A percentile compares a stretch with the other conserved stretches of the same genome.
phyloP scores from a whole-genome alignment of 768 basidiomycete genomes.

The Lactarius sanguifluus region DNA sequence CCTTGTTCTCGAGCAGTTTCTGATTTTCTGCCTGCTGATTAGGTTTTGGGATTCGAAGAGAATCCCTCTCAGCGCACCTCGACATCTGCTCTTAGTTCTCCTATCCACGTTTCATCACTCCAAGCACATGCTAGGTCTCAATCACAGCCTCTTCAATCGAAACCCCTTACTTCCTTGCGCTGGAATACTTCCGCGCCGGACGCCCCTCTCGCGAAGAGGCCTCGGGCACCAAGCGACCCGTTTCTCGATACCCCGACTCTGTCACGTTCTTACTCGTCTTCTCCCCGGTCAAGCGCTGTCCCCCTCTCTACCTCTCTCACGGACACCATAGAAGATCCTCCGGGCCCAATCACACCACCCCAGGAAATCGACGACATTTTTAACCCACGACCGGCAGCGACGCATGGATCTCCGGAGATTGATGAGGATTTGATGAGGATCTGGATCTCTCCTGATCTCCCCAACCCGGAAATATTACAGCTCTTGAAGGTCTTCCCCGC shows the following conservation, averaged over 20 bases:
- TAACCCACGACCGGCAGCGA: constrained; percentile 32
- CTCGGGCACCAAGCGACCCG: constrained; percentile 75
- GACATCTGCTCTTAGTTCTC: constrained; percentile 34
- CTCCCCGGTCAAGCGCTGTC: constrained; percentile 42
- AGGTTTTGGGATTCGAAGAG: constrained; percentile 79
- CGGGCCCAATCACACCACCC: constrained; percentile 40
- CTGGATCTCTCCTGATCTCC: constrained; percentile 80
- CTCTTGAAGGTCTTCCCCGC: constrained; percentile 75
- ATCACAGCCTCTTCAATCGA: constrained; percentile 52
- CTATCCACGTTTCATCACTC: constrained; percentile 41
- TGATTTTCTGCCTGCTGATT: constrained; percentile 24
- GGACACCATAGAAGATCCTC: constrained; percentile 42
- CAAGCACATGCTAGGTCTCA: constrained; percentile 53
- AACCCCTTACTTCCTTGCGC: constrained; percentile 30
- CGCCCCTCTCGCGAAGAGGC: constrained; percentile 55
- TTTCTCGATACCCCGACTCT: constrained; percentile 70
- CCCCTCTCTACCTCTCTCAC: constrained; percentile 38
- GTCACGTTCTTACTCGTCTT: constrained; percentile 56
- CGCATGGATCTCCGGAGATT: constrained; percentile 35
- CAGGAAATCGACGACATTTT: constrained; percentile 39
- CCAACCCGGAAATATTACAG: constrained; percentile 69
- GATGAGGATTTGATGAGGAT: constrained; percentile 61
- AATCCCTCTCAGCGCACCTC: constrained; percentile 31
- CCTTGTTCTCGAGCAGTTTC: constrained; percentile 16
- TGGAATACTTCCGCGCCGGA: constrained; percentile 42